Conservation (phyloP, 306 rosid species). For the Arachis hypogaea region DNA sequence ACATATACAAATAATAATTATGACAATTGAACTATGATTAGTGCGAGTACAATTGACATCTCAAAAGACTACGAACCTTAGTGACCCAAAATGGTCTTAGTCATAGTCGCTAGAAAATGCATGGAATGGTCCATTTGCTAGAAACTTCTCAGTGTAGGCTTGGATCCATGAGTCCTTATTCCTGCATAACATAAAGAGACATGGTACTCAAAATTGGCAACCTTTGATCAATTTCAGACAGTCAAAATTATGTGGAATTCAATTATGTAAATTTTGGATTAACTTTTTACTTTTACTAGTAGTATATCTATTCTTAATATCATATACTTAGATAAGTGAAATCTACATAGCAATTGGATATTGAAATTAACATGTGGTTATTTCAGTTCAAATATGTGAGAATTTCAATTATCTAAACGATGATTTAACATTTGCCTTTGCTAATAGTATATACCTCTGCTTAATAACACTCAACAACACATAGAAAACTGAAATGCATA, state of each 20-base stretch:
- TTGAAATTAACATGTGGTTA: too few relatives aligned
- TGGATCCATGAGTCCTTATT: constrained; percentile 36
- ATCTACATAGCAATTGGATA: too few relatives aligned
- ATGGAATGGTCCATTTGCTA: constrained; percentile 5
- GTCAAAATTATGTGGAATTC: neutral
- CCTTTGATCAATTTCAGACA: neutral
- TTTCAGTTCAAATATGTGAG: too few relatives aligned
- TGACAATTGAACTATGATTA: neutral
- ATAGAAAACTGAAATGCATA: too few relatives aligned
- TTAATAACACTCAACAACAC: too few relatives aligned
- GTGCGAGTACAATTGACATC: constrained; percentile 20
- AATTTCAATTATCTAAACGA: too few relatives aligned
- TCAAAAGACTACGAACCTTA: constrained; percentile 1
- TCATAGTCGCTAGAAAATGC: constrained; percentile 20
- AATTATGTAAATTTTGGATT: too few relatives aligned
- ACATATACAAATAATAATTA: neutral
- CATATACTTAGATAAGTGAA: too few relatives aligned
- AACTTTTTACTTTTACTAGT: too few relatives aligned
- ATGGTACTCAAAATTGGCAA: constrained; percentile 34
- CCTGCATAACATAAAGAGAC: constrained; percentile 52
- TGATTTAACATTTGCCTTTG: too few relatives aligned
- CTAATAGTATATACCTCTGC: too few relatives aligned
- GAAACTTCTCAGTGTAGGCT: neutral
- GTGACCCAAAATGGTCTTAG: constrained; percentile 4
- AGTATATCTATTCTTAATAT: too few relatives aligned